phyloP scores from a whole-genome alignment of 768 basidiomycete species.

The Sarcomyxa edulis region DNA sequence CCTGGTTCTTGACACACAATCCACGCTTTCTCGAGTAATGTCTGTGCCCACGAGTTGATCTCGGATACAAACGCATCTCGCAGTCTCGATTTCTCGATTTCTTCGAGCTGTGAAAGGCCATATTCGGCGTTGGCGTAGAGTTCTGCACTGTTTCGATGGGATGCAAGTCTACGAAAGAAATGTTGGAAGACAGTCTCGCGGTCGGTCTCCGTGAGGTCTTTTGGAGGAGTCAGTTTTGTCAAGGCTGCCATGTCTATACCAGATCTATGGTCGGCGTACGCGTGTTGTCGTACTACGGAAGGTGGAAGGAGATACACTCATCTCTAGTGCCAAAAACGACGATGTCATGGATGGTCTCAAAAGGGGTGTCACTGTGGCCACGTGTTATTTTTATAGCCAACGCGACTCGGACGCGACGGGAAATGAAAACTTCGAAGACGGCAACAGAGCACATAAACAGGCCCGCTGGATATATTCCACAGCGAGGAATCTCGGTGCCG shows the following conservation, averaged over 20 bases:
- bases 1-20: slow-evolving; percentile 37
- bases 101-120: slow-evolving; percentile 13
- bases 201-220: slow-evolving; percentile 28
- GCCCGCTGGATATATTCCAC: too few species aligned
- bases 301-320: too few species aligned
- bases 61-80: slow-evolving; percentile 27
- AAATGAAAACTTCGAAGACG: too few species aligned
- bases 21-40: slow-evolving; percentile 37
- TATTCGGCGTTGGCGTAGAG: slow-evolving; percentile 34
- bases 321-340: too few species aligned
- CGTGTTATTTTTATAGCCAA: too few species aligned
- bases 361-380: too few species aligned
- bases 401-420: too few species aligned
- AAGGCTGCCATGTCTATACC: slow-evolving; percentile 1
- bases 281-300: too few species aligned
- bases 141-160: slow-evolving; percentile 36
- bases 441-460: too few species aligned
- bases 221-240: slow-evolving; percentile 28
- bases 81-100: slow-evolving; percentile 11
- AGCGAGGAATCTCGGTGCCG: too few species aligned
- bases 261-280: too few species aligned
- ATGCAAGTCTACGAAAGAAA: slow-evolving; percentile 37
- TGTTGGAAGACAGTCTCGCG: slow-evolving; percentile 34
- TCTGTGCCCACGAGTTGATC: slow-evolving; percentile 41
- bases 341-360: too few species aligned